Conservation (phyloP, 202 grass and related monocot species). For the Carex arenaria region DNA sequence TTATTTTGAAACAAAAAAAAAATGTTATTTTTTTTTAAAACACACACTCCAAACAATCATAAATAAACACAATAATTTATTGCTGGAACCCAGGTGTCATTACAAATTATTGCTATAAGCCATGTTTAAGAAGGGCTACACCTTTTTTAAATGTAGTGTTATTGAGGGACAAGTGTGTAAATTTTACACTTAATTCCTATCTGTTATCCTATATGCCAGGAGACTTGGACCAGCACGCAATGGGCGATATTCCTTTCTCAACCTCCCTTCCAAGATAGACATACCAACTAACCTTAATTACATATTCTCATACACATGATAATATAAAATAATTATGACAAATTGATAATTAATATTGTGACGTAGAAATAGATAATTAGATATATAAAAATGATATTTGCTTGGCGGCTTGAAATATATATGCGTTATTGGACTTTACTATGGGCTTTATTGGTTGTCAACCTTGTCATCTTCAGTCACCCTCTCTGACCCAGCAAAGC, state of each 20-base stretch:
- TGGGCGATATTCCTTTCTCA: constrained; percentile 22
- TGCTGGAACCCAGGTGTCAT: not conserved
- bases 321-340: not conserved
- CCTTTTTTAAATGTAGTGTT: not conserved
- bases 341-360: not conserved
- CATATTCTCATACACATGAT: not conserved
- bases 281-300: constrained; percentile 22
- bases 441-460: constrained; percentile 26
- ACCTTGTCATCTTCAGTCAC: constrained; percentile 24
- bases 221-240: constrained; percentile 24
- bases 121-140: not conserved
- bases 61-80: not conserved
- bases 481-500: constrained; percentile 25
- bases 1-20: not conserved
- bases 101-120: not conserved
- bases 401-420: constrained; percentile 15
- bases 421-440: constrained; percentile 13
- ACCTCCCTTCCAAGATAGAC: constrained; percentile 23
- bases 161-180: constrained; percentile 5
- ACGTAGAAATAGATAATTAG: not conserved
- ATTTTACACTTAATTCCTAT: not conserved
- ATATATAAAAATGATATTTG: not conserved
- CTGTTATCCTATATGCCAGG: constrained; percentile 10
- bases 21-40: no score
- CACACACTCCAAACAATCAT: not conserved